These are phyloP conservation scores for Cystobasidiopsis lactophilus DNA, from an alignment of 768 basidiomycete genomes.

Conservation along the genomic window DNA sequence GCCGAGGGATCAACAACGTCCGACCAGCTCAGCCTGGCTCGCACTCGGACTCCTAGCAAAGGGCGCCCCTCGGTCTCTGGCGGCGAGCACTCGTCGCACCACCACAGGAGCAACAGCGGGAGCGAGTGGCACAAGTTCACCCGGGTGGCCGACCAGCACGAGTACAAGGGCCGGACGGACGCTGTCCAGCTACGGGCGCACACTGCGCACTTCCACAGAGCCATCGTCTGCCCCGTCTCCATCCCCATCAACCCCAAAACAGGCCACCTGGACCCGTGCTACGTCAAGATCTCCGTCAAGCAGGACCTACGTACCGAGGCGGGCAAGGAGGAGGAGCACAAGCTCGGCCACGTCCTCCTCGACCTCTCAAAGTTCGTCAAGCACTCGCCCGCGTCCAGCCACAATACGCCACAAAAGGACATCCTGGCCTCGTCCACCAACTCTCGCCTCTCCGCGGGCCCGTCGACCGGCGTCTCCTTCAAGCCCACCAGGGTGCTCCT, in stretches of 20 bases:
- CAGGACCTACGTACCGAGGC: not conserved
- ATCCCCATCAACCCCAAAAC: constrained; percentile 4
- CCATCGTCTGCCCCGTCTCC: constrained; percentile 5
- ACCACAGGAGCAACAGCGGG: not conserved
- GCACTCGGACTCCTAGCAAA: not conserved
- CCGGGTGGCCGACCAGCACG: not conserved
- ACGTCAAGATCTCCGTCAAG: constrained; percentile 1
- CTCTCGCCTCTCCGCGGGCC: not conserved
- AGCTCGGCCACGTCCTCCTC: not conserved
- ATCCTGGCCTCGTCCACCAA: not conserved
- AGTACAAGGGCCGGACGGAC: not conserved
- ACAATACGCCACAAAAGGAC: not conserved
- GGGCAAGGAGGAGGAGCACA: not conserved
- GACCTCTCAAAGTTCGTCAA: not conserved
- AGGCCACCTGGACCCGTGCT: not conserved
- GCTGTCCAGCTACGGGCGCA: not conserved
- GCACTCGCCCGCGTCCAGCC: not conserved
- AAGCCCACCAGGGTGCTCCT: constrained; percentile 15
- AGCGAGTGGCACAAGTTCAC: not conserved
- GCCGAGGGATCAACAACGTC: constrained; percentile 3
- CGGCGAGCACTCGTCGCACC: not conserved
- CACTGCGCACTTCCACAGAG: constrained; percentile 1
- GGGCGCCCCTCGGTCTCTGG: not conserved
- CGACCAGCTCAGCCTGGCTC: not conserved
- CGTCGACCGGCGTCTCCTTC: not conserved